Percentiles rank a stretch among this genome's conserved stretches.
phyloP scores from a whole-genome alignment of 768 basidiomycete genomes.

The Hericium erinaceus region DNA sequence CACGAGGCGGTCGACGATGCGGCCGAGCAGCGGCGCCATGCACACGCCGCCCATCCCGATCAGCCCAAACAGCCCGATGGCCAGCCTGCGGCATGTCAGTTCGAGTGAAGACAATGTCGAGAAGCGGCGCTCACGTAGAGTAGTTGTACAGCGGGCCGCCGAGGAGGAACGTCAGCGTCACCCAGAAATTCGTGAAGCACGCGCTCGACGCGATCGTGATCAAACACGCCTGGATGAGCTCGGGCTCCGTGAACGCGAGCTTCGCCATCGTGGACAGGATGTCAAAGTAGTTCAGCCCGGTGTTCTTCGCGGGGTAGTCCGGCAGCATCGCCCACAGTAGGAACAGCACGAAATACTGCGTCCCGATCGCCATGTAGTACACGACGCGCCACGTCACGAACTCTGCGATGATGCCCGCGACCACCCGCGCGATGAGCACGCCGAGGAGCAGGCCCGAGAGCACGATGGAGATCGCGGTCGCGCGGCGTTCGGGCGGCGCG shows the following conservation, averaged over 20 bases:
- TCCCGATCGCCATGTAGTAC: conserved; percentile 33
- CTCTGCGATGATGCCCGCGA: conserved; percentile 32
- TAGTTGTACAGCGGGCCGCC: conserved; percentile 69
- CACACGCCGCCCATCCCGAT: conserved; percentile 29
- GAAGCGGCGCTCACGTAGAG: conserved; percentile 42
- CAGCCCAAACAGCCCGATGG: conserved; percentile 35
- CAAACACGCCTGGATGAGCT: conserved; percentile 59
- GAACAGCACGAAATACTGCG: conserved; percentile 5
- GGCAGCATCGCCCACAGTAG: conserved; percentile 8
- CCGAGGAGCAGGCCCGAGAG: conserved; percentile 59
- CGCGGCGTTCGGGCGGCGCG: conserved; percentile 64
- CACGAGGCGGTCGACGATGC: conserved; percentile 20
- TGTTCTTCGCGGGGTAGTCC: conserved; percentile 10
- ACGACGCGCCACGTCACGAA: conserved; percentile 32
- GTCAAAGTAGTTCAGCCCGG: conserved; percentile 20
- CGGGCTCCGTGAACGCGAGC: conserved; percentile 68
- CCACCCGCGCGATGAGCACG: conserved; percentile 62
- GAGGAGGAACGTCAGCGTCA: conserved; percentile 71
- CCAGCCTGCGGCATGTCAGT: conserved; percentile 11
- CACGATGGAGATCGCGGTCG: conserved; percentile 68
- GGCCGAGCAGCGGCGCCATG: conserved; percentile 10
- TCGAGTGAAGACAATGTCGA: neutral
- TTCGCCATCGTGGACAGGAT: conserved; percentile 73
- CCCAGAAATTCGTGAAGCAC: conserved; percentile 40
- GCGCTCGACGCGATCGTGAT: conserved; percentile 53